Evolutionary conservation across 345 rosid species (phyloP).

Genomic region (Hirschfeldia incana): DNA sequence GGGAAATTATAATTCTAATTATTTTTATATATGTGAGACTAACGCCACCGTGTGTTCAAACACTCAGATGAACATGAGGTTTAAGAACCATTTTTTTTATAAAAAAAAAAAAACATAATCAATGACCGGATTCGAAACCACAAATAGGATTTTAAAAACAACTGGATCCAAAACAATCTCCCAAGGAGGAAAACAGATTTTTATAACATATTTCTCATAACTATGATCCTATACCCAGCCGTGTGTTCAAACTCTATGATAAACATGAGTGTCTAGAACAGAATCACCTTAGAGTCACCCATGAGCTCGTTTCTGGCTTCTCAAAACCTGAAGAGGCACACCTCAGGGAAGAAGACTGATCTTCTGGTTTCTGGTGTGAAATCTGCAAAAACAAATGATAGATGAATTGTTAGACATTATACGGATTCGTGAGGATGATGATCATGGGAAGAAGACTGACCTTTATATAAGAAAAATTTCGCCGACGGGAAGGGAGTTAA

Average conservation of each 20-base stretch:
- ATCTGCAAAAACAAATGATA: not conserved
- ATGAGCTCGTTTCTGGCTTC: not conserved
- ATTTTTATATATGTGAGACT: too few species aligned
- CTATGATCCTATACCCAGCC: too few species aligned
- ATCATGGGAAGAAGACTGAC: not conserved
- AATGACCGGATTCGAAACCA: not conserved
- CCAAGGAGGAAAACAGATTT: not conserved
- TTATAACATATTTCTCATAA: too few species aligned
- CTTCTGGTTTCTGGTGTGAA: not conserved
- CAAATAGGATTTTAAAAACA: too few species aligned
- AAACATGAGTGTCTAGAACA: too few species aligned
- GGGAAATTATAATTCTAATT: too few species aligned
- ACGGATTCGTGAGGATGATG: not conserved
- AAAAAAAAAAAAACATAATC: not conserved
- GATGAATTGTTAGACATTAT: not conserved
- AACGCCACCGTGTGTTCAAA: too few species aligned
- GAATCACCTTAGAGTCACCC: not conserved
- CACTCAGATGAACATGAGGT: too few species aligned
- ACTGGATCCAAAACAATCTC: not conserved
- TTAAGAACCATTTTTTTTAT: too few species aligned
- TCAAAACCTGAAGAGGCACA: not conserved
- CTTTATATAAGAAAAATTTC: not conserved
- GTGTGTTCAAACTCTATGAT: too few species aligned
- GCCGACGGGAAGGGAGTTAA: not conserved
- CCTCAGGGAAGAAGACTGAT: not conserved